Percentiles rank a stretch among this genome's conserved stretches.
Conservation (phyloP, 2,329 filamentous ascomycete species). For the Sordariomycetes sp. region DNA sequence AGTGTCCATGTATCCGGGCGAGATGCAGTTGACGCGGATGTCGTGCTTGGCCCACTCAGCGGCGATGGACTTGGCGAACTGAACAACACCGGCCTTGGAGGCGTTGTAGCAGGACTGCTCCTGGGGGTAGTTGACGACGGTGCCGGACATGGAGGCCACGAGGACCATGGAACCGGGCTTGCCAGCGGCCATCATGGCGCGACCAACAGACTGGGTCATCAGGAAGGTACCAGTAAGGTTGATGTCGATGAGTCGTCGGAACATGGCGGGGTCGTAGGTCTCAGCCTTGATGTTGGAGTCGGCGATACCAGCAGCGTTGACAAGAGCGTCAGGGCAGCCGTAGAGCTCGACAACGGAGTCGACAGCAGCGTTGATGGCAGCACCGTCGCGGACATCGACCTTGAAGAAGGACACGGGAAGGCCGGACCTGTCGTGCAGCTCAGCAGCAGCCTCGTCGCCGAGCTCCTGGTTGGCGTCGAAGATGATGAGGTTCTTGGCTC, state of each 20-base stretch:
- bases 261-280: constrained; percentile 66
- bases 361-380: constrained; percentile 61
- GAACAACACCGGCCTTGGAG: constrained; percentile 71
- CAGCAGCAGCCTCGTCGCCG: constrained; percentile 59
- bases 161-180: constrained; percentile 67
- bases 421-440: constrained; percentile 63
- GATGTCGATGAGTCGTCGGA: constrained; percentile 72
- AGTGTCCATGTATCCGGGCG: constrained; percentile 81
- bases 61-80: constrained; percentile 71
- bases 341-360: constrained; percentile 56
- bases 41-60: constrained; percentile 77
- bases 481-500: constrained; percentile 64
- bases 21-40: constrained; percentile 79
- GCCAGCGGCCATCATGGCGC: constrained; percentile 62
- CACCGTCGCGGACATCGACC: constrained; percentile 66
- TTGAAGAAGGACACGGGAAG: constrained; percentile 70
- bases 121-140: constrained; percentile 80
- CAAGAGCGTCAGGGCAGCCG: constrained; percentile 63
- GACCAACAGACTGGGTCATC: constrained; percentile 63
- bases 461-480: constrained; percentile 71
- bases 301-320: constrained; percentile 73
- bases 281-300: constrained; percentile 80
- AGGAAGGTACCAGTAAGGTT: constrained; percentile 75
- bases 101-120: constrained; percentile 79
- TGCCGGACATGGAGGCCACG: constrained; percentile 73